Percentiles rank a stretch among this genome's conserved stretches.
Conservation (phyloP, 805 yeast genomes). For the Teunomyces lycoperdinae region DNA sequence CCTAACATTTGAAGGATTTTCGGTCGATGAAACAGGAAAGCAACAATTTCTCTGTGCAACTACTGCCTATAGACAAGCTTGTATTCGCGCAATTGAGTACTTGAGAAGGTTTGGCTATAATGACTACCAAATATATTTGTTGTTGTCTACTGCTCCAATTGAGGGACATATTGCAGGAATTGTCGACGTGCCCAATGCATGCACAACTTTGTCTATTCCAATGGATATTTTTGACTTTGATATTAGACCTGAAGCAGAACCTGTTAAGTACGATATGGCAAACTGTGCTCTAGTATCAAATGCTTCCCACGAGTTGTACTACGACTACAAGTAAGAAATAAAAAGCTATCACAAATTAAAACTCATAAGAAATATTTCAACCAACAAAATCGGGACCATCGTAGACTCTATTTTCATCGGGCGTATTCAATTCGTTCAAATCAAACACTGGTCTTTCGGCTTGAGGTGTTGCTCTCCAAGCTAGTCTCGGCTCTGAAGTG, state of each 20-base stretch:
- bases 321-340: constrained; percentile 10
- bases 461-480: constrained; percentile 68
- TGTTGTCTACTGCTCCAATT: constrained; percentile 47
- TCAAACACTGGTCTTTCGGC: constrained; percentile 66
- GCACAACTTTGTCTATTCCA: constrained; percentile 50
- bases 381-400: constrained; percentile 4
- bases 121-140: constrained; percentile 48
- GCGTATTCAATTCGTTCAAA: constrained; percentile 34
- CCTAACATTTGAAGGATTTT: constrained; percentile 52
- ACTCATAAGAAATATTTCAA: neutral
- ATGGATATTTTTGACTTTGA: constrained; percentile 53
- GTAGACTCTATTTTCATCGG: constrained; percentile 16
- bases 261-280: constrained; percentile 27
- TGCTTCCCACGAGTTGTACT: constrained; percentile 12
- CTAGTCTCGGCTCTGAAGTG: constrained; percentile 64
- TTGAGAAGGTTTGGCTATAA: constrained; percentile 48
- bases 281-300: constrained; percentile 36
- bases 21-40: constrained; percentile 47
- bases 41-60: constrained; percentile 47
- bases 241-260: constrained; percentile 36
- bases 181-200: constrained; percentile 52
- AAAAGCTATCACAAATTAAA: neutral
- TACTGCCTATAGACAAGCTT: constrained; percentile 50
- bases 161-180: constrained; percentile 53
- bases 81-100: constrained; percentile 48